Conservation (phyloP, 106 monocot species). For the Dendrobium catenatum region DNA sequence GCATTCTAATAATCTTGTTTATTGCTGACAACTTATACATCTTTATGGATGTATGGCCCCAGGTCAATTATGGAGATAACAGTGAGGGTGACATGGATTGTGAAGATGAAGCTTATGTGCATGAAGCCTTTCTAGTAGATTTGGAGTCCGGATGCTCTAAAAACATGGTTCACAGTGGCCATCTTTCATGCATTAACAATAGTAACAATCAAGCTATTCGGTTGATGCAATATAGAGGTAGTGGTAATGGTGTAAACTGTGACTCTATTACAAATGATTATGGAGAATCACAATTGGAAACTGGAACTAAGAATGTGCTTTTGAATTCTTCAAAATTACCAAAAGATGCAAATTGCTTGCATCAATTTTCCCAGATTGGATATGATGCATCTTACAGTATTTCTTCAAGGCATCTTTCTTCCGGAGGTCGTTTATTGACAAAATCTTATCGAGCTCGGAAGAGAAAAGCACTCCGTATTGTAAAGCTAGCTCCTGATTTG, state of each 20-base stretch:
- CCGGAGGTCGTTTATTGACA: constrained; percentile 11
- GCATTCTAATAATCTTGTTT: background rate
- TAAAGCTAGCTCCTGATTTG: constrained; percentile 88
- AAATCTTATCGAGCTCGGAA: constrained; percentile 23
- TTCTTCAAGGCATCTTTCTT: constrained; percentile 13
- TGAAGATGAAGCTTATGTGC: constrained; percentile 81
- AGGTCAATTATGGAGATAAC: constrained; percentile 46
- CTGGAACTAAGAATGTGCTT: constrained; percentile 10
- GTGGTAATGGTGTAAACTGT: background rate
- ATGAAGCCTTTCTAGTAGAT: constrained; percentile 89
- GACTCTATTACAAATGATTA: constrained; percentile 14
- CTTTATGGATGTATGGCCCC: constrained; percentile 4
- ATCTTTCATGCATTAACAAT: constrained; percentile 14
- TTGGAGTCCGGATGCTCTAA: constrained; percentile 30
- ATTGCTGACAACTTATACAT: constrained; percentile 3
- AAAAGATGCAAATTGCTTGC: constrained; percentile 3
- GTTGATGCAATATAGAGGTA: constrained; percentile 15
- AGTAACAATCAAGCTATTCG: background rate
- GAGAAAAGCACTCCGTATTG: constrained; percentile 37
- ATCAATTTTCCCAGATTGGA: constrained; percentile 14
- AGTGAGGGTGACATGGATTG: constrained; percentile 40
- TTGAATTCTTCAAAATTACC: constrained; percentile 15
- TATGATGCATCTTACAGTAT: constrained; percentile 5
- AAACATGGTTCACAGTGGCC: constrained; percentile 8
- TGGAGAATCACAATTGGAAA: constrained; percentile 13